phyloP scores from a whole-genome alignment of 768 basidiomycete genomes.

The Psilocybe sp. region DNA sequence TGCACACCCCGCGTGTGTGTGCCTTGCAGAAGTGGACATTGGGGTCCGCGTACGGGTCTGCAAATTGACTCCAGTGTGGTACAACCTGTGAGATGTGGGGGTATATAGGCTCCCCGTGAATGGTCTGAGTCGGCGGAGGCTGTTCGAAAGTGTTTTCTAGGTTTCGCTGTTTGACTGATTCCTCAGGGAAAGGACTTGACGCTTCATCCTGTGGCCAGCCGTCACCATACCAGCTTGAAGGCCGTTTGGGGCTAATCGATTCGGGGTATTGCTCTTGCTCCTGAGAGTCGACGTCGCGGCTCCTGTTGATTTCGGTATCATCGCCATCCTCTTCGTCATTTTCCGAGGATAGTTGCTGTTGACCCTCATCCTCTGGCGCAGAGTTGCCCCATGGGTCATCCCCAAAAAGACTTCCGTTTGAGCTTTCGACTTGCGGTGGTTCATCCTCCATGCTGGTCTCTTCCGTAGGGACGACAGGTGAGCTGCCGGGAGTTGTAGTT shows the following conservation, averaged over 20 bases:
- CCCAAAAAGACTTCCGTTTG: too few relatives aligned
- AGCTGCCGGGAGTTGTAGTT: too few relatives aligned
- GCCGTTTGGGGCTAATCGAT: neutral
- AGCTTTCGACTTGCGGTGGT: neutral
- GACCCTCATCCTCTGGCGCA: too few relatives aligned
- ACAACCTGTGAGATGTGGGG: constrained; percentile 18
- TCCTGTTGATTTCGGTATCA: neutral
- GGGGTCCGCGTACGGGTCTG: constrained; percentile 34
- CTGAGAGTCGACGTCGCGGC: neutral
- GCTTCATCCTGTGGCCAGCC: constrained; percentile 7
- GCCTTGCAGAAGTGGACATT: constrained; percentile 37
- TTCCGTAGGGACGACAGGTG: too few relatives aligned
- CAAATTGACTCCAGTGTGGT: constrained; percentile 42
- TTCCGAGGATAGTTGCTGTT: too few relatives aligned
- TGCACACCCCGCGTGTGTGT: constrained; percentile 33
- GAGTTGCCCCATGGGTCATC: too few relatives aligned
- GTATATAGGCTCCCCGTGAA: neutral
- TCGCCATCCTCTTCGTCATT: neutral
- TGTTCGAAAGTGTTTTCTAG: neutral
- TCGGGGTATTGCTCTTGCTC: neutral
- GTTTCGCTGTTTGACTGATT: neutral
- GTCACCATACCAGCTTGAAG: constrained; percentile 9
- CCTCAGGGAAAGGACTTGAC: neutral
- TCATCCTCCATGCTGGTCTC: neutral
- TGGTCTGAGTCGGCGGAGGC: neutral